Base-by-base conservation (phyloP, 2,329 filamentous ascomycete species). In the Tolypocladium nubicola region DNA sequence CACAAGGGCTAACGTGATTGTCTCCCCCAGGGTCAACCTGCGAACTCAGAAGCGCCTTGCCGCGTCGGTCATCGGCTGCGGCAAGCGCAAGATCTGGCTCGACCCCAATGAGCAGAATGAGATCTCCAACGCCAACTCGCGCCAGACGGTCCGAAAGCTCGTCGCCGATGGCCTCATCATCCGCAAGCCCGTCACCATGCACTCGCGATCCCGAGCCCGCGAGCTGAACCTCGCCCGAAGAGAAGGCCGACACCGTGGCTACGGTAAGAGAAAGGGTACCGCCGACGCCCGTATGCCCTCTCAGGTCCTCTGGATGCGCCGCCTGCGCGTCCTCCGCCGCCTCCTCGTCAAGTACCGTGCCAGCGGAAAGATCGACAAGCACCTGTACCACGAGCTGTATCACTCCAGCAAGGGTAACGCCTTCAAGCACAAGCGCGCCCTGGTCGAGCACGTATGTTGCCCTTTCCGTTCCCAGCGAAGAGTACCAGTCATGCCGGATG, bases 231-330 rank as follows among this genome's bases (percentile, higher is more conserved):
- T 90, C 66, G 89, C 94, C 76, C 88, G 94, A 81, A 85, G 92
- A 75, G 92, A 96, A 75, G 94, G 94, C 75, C 86, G 94, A 80
- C 94, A 99, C 86, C 89, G 94, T 80, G 94, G 94, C 76, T 96
- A 96, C 83, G 94, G 94, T 90, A 99, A 99, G 91, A 90, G 94
- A 81, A 99, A 99, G 93, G 95, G 94, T 97, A 97, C 95, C 74
- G 90, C 90, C 76, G 93, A 99, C 77, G 93, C 94, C 76, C 90
- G 94, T 87, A 99, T 99, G 94, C 93, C 93, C 75, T 88, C 87
- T 79, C 91, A 97, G 83, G 84, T 99, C 71, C 85, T 97, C 73
- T 99, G 94, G 94, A 99, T 99, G 94, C 92, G 95, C 81, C 93
- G 94, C 76, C 92, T 95, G 76, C 91, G 95, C 82, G 93, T 99